Percentiles rank a stretch among this genome's conserved stretches.
Evolutionary conservation across 495 filamentous ascomycete species (phyloP).

Genomic region (Pseudomonodictys pantanalensis): DNA sequence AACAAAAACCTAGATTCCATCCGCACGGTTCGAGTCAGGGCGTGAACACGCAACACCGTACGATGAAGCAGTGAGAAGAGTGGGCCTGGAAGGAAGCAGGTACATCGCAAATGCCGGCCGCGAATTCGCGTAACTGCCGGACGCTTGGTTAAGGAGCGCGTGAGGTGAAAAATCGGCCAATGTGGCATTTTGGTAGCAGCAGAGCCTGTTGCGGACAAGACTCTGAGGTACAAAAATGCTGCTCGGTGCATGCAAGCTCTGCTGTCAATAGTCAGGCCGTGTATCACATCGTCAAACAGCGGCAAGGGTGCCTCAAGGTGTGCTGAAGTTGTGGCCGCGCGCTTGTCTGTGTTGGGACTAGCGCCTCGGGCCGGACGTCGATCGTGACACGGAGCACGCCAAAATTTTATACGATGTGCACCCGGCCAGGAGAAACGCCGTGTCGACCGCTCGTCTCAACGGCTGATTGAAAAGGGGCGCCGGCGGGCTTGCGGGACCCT

Average conservation of each 20-base stretch:
- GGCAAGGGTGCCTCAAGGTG: not conserved
- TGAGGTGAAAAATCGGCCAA: not conserved
- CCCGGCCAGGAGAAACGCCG: too few relatives aligned
- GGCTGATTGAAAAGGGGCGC: not conserved
- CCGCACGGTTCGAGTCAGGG: conserved; percentile 2
- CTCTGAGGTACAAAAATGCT: not conserved
- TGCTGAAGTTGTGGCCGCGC: not conserved
- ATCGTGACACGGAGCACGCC: conserved; percentile 1
- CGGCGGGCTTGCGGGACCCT: not conserved
- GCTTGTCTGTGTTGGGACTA: not conserved
- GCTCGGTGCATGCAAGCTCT: not conserved
- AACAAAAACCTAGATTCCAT: not conserved
- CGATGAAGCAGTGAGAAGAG: too few relatives aligned
- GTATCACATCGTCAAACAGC: conserved; percentile 1
- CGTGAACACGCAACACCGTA: conserved; percentile 1
- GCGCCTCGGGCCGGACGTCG: conserved; percentile 7
- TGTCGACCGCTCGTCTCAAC: not conserved
- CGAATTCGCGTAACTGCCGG: not conserved
- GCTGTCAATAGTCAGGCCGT: not conserved
- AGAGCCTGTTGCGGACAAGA: not conserved
- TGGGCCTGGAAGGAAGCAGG: too few relatives aligned
- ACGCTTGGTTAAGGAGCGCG: not conserved
- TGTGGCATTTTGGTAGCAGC: not conserved
- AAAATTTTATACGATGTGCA: too few relatives aligned
- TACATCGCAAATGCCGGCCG: too few relatives aligned